These are phyloP conservation scores for Epichloe baconii DNA, from an alignment of 2,329 filamentous ascomycete species.

Conservation along the genomic window DNA sequence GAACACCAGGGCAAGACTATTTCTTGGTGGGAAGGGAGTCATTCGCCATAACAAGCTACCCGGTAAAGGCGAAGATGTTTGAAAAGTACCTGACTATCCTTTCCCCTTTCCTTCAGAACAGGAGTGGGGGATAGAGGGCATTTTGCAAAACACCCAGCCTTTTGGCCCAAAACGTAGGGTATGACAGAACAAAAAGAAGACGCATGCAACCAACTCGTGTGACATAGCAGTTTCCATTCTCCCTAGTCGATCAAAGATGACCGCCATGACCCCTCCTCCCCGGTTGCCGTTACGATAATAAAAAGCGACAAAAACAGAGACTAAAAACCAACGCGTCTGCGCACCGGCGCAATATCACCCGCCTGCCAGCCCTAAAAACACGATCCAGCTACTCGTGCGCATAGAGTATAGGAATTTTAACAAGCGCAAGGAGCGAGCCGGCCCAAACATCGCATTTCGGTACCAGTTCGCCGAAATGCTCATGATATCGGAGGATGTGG, in stretches of 20 bases:
- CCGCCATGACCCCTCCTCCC: constrained; percentile 15
- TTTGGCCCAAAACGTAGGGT: constrained; percentile 4
- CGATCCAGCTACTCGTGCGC: constrained; percentile 13
- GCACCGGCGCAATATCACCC: constrained; percentile 20
- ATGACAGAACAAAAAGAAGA: constrained; percentile 4
- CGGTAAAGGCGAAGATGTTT: not conserved
- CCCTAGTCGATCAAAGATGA: constrained; percentile 7
- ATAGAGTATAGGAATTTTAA: constrained; percentile 6
- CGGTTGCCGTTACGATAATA: constrained; percentile 13
- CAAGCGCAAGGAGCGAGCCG: constrained; percentile 9
- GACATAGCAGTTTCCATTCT: constrained; percentile 6
- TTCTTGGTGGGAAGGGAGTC: not conserved
- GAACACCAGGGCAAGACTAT: not conserved
- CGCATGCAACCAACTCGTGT: constrained; percentile 5
- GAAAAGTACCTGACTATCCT: not conserved
- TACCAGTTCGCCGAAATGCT: constrained; percentile 23
- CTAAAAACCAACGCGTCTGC: constrained; percentile 18
- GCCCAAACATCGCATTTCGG: constrained; percentile 21
- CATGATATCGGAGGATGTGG: constrained; percentile 22
- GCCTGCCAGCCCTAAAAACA: constrained; percentile 22
- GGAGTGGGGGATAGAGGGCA: not conserved
- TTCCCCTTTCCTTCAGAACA: not conserved
- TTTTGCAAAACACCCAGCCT: not conserved
- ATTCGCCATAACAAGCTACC: constrained; percentile 1
- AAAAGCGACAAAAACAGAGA: constrained; percentile 14